Base-by-base conservation (phyloP, 108 stramenopile genomes). In the Skeletonema marinoi region DNA sequence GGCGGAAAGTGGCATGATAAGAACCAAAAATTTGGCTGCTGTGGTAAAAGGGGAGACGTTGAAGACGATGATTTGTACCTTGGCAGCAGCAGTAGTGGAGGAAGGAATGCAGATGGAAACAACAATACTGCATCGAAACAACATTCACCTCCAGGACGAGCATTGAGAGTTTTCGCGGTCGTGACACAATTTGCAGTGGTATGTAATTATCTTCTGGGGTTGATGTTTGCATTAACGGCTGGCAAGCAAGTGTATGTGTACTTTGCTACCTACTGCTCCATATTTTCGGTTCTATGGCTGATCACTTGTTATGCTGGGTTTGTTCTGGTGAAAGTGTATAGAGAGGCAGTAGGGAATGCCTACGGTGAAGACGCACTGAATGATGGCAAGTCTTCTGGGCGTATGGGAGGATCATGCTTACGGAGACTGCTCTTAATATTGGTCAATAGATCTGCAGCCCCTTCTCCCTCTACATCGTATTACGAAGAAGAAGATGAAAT, bases 201-300 rank as follows among this genome's bases (percentile, higher is more conserved):
- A 16, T 65, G 70, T n/a, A 82, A 82, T 50, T 82, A 82, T 60
- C 48, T 82, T 29, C 54, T 82, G 4, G 81, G 81, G 0, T 44
- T 82, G 14, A 56, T 82, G 33, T 82, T 82, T 66, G 70, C 81
- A 10, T 62, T 71, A 41, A 82, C 81, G n/a, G 81, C 81, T 13
- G 81, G 81, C 0, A 67, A 65, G 31, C 44, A 60, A 39, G 35
- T 82, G 2, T 82, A 82, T 66, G 69, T 76, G 30, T 76, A 76
- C 41, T 82, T 82, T 56, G 81, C 71, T 13, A 72, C 81, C 0
- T 82, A 82, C 44, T 82, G 81, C 58, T 67, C 44, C 60, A 76
- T 67, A n/a, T 82, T 82, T 82, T 67, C 81, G 17, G 60, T 82
- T 13, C 30, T 76, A 0, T 82, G 81, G 81, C 42, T 82, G 36